phyloP scores from a whole-genome alignment of 2,329 filamentous ascomycete species.

The Botryosphaeria agaves region DNA sequence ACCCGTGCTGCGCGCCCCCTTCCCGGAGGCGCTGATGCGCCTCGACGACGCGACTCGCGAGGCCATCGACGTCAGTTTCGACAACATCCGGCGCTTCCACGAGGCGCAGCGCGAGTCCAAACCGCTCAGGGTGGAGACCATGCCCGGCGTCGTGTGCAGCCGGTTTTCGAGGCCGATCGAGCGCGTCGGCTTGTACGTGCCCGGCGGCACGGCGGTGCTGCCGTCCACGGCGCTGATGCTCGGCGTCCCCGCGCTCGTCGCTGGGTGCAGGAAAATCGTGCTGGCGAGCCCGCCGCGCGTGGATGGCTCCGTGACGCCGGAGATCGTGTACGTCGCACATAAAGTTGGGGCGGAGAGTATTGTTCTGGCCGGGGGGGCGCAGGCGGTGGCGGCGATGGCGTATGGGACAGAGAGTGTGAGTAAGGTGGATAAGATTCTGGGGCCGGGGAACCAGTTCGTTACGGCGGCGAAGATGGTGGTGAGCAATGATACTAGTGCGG shows the following conservation, averaged over 20 bases:
- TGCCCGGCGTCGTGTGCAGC: slow-evolving; percentile 91
- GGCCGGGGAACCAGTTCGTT: slow-evolving; percentile 95
- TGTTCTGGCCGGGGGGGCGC: slow-evolving; percentile 84
- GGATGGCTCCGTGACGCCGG: slow-evolving; percentile 82
- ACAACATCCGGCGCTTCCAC: slow-evolving; percentile 92
- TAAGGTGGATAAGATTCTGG: slow-evolving; percentile 98
- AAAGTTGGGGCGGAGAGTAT: slow-evolving; percentile 94
- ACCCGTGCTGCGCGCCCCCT: slow-evolving; percentile 78
- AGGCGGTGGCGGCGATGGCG: slow-evolving; percentile 90
- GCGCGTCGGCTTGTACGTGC: slow-evolving; percentile 89
- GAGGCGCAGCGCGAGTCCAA: slow-evolving; percentile 75
- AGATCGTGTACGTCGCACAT: slow-evolving; percentile 95
- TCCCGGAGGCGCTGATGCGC: slow-evolving; percentile 71
- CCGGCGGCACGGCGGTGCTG: slow-evolving; percentile 90
- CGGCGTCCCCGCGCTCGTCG: slow-evolving; percentile 92
- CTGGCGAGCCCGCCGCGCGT: slow-evolving; percentile 78
- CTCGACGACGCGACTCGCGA: slow-evolving; percentile 66
- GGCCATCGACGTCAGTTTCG: slow-evolving; percentile 86
- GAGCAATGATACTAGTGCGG: slow-evolving; percentile 89
- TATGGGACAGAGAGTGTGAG: slow-evolving; percentile 88
- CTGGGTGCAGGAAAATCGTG: slow-evolving; percentile 88
- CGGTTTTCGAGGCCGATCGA: slow-evolving; percentile 88
- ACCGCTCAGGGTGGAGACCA: slow-evolving; percentile 77
- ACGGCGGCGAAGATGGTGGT: slow-evolving; percentile 98
- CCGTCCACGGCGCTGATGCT: slow-evolving; percentile 96